phyloP scores from a whole-genome alignment of 1,284 basidiomycete genomes.

The Naganishia sp. region DNA sequence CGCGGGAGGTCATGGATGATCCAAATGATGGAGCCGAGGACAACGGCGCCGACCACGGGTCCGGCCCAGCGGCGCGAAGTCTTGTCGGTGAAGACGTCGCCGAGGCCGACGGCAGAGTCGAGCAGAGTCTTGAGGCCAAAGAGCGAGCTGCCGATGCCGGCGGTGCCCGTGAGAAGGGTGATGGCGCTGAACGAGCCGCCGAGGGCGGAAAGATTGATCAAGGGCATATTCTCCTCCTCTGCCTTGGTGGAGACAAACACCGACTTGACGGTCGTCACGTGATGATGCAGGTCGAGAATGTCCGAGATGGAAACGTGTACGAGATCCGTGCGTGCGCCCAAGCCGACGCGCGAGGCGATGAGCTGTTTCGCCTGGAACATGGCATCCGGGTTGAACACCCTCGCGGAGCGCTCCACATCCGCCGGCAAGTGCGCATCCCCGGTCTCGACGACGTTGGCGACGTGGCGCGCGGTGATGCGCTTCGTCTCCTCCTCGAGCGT shows the following conservation, averaged over 20 bases:
- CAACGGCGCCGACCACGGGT: constrained; percentile 75
- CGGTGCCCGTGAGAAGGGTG: constrained; percentile 80
- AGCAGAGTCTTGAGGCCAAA: constrained; percentile 76
- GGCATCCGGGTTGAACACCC: constrained; percentile 90
- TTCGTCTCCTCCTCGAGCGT: constrained; percentile 84
- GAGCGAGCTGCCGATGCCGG: constrained; percentile 39
- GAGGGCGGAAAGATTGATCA: constrained; percentile 72
- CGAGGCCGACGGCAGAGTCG: constrained; percentile 71
- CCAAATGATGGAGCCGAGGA: constrained; percentile 76
- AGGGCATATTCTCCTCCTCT: constrained; percentile 60
- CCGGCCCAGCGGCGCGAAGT: constrained; percentile 81
- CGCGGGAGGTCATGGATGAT: constrained; percentile 84
- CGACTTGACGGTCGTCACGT: constrained; percentile 58
- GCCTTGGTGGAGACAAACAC: constrained; percentile 58
- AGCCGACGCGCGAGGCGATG: constrained; percentile 40
- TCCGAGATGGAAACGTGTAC: constrained; percentile 62
- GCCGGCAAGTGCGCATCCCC: constrained; percentile 79
- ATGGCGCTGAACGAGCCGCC: constrained; percentile 71
- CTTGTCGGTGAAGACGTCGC: constrained; percentile 80
- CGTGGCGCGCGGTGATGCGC: constrained; percentile 66
- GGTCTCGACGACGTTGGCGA: constrained; percentile 68
- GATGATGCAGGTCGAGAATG: constrained; percentile 83
- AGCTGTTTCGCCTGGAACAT: constrained; percentile 71
- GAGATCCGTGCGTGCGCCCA: constrained; percentile 46
- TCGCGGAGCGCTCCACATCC: constrained; percentile 73